Evolutionary conservation across 169 alveolate genomes (phyloP), one percentile per base, ranked within the genome.

Genomic region (Cryptosporidium meleagridis): DNA sequence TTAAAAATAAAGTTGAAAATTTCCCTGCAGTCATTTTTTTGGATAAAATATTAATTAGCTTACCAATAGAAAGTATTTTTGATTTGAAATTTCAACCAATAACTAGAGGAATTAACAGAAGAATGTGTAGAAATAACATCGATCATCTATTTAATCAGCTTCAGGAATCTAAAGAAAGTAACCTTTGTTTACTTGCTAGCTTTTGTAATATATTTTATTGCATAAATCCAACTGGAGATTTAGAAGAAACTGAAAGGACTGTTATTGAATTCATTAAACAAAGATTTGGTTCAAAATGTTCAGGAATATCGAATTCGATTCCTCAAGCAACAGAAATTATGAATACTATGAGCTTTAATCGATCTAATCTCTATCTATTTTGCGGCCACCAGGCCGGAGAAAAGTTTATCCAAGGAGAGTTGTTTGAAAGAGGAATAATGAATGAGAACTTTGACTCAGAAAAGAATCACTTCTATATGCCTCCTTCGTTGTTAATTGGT

Each of bases 321-420:
- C 89, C 89, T 1, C 23, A 80, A 23, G 29, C 89, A 41, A 61
- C 39, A 14, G 23, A 16, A 14, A 21, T 80, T n/a, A 62, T 80
- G 75, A 58, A 44, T 44, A 48, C 62, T 41, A 80, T 80, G 23
- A 12, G 51, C 5, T 9, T 62, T 26, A 39, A 80, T 14, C 31
- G 26, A 21, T 31, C 68, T n/a, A 80, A 80, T 62, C 75, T 80
- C 33, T 80, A 80, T 45, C 80, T 80, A 14, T 80, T 62, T 29
- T 80, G 89, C 65, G 89, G 89, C 23, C 89, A 80, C 41, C 89
- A 80, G 51, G 89, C 89, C 4, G 89, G 89, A 2, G 89, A 80
- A 65, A 80, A 39, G 51, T 80, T 62, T 62, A 62, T 80, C 8
- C 72, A 59, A 35, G 89, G 89, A 6, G 89, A 80, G 52, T 35